Evolutionary conservation across 148 eudicot genomes (phyloP), one percentile per base, ranked within the genome.

Genomic region (Amaranthus palmeri): DNA sequence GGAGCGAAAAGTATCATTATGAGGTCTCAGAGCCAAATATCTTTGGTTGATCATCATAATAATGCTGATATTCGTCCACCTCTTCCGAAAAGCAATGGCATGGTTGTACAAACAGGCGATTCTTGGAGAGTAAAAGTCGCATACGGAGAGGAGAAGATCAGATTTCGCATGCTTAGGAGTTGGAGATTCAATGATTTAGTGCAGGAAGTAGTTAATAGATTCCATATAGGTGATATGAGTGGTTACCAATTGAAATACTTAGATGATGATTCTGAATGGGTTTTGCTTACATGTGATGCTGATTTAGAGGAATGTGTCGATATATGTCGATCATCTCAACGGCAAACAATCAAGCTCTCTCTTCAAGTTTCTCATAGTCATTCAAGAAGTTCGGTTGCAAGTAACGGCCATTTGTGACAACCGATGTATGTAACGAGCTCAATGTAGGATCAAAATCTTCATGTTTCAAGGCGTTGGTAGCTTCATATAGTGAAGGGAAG

Each of bases 201-300:
- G 79, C 83, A 77, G 51, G 93, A 89, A 62, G 86, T 89, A 50
- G 84, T 82, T 0, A 85, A 83, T 82, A 75, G 97, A 50, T 89
- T 91, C 80, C 77, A 83, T 56, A 82, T 89, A 72, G 87, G 87
- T 66, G 84, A 87, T 50, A 80, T 79, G 44, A 61, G 80, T 56
- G 88, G 86, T 59, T 88, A 75, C 84, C 93, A 85, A 46, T 80
- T 92, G 76, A 92, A 87, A 71, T 92, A 92, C 80, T 83, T 92
- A 67, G 98, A 92, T 72, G 96, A 92, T 80, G 98, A 92, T 65
- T 79, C 85, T 0, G 98, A 92, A 55, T 92, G 98, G 98, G 93
- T 92, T 3, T 69, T 91, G 72, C 71, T 93, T 65, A 88, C 96
- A 0, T 91, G 97, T 64, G 88, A 88, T 81, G 91, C 85, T 66